These are phyloP conservation scores for Conticribra weissflogii DNA, from an alignment of 108 stramenopile genomes.

Conservation along the genomic window DNA sequence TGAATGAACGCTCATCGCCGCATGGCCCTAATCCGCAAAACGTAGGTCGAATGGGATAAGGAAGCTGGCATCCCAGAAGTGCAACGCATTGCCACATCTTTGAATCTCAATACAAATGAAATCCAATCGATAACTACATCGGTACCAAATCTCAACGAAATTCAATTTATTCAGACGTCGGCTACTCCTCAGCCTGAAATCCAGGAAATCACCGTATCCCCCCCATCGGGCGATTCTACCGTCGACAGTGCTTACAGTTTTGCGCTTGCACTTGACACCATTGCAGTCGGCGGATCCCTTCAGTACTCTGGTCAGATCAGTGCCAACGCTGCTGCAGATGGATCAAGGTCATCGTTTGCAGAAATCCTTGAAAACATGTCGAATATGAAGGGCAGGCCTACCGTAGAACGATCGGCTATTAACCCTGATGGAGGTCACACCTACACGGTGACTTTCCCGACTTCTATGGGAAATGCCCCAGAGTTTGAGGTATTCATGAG, in stretches of 20 bases:
- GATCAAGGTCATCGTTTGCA: conserved; percentile 43
- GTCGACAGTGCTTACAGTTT: conserved; percentile 59
- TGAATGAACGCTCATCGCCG: too few species aligned
- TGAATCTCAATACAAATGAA: conserved; percentile 83
- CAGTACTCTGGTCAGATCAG: conserved; percentile 71
- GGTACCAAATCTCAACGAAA: conserved; percentile 64
- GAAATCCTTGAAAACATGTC: conserved; percentile 67
- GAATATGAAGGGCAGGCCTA: conserved; percentile 51
- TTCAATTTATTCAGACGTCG: conserved; percentile 61
- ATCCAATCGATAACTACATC: conserved; percentile 73
- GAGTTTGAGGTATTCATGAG: conserved; percentile 58
- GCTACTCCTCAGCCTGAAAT: conserved; percentile 62
- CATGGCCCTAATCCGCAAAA: conserved; percentile 11
- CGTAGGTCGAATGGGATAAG: conserved; percentile 83
- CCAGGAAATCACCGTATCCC: conserved; percentile 64
- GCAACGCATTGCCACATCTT: conserved; percentile 65
- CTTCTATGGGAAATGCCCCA: conserved; percentile 75
- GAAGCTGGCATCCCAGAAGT: conserved; percentile 76
- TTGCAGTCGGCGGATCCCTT: conserved; percentile 48
- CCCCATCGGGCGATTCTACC: conserved; percentile 46
- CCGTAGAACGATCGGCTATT: conserved; percentile 39
- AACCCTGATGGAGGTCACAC: conserved; percentile 63
- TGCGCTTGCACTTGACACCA: conserved; percentile 60
- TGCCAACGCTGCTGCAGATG: conserved; percentile 53
- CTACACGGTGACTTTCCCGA: conserved; percentile 72